Conservation (phyloP, 306 rosid genomes). For the barrel medic (Medicago truncatula) region DNA sequence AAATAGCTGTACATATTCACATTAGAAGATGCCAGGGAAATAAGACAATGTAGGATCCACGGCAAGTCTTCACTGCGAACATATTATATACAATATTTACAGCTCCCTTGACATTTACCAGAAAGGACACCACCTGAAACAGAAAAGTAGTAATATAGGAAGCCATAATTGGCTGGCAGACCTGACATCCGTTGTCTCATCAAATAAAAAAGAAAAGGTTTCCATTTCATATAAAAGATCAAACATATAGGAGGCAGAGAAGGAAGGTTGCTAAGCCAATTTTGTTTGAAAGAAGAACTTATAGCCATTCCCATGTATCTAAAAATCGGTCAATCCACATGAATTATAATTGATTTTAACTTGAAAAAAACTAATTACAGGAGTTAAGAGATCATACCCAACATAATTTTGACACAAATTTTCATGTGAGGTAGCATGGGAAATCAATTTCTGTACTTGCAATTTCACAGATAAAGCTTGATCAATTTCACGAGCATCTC, state of each 20-base stretch:
- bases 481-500: constrained; percentile 87
- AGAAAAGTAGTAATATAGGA: neutral
- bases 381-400: constrained; percentile 66
- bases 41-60: constrained; percentile 6
- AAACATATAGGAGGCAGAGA: neutral
- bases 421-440: constrained; percentile 85
- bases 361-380: neutral
- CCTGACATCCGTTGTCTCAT: neutral
- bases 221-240: constrained; percentile 26
- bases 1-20: constrained; percentile 39
- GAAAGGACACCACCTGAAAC: constrained; percentile 96
- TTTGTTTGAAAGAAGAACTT: neutral
- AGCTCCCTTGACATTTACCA: constrained; percentile 61
- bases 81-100: constrained; percentile 52
- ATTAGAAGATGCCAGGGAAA: neutral
- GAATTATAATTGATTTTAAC: neutral
- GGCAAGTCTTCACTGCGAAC: constrained; percentile 45
- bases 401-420: constrained; percentile 97
- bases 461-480: constrained; percentile 85
- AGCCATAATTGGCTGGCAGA: neutral
- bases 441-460: constrained; percentile 91
- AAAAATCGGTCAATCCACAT: constrained; percentile 2
- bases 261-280: neutral
- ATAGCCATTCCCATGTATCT: neutral
- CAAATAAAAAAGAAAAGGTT: neutral